phyloP scores from a whole-genome alignment of 2,329 filamentous ascomycete genomes.

The Alternaria incomplexa region DNA sequence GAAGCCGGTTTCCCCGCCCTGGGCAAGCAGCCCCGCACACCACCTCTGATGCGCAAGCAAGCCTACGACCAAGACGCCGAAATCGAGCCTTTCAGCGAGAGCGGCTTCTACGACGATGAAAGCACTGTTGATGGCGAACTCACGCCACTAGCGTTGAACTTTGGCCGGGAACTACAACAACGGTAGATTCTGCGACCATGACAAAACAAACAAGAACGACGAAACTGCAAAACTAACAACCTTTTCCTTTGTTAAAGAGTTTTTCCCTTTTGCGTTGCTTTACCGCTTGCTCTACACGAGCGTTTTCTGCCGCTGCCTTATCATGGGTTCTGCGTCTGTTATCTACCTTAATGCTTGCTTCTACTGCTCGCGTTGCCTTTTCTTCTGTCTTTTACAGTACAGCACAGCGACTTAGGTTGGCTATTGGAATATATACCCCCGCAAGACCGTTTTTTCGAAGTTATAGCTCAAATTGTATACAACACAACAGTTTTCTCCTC shows the following conservation, averaged over 20 bases:
- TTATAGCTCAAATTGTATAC: neutral
- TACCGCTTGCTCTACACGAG: neutral
- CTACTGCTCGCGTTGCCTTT: neutral
- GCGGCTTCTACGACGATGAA: constrained; percentile 58
- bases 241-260: constrained; percentile 6
- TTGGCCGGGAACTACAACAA: constrained; percentile 36
- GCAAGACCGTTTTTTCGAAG: neutral
- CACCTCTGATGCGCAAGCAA: constrained; percentile 61
- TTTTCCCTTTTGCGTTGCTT: neutral
- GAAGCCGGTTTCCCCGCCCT: constrained; percentile 42
- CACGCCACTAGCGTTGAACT: constrained; percentile 43
- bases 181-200: neutral
- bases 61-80: constrained; percentile 67
- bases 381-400: neutral
- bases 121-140: constrained; percentile 53
- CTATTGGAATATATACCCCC: constrained; percentile 5
- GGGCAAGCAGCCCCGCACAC: constrained; percentile 52
- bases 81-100: constrained; percentile 54
- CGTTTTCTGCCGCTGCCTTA: neutral
- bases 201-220: neutral
- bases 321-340: neutral
- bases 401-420: neutral
- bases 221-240: neutral
- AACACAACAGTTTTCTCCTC: neutral
- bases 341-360: constrained; percentile 21